phyloP scores from a whole-genome alignment of 2,329 filamentous ascomycete genomes.

The Fusarium sp. region DNA sequence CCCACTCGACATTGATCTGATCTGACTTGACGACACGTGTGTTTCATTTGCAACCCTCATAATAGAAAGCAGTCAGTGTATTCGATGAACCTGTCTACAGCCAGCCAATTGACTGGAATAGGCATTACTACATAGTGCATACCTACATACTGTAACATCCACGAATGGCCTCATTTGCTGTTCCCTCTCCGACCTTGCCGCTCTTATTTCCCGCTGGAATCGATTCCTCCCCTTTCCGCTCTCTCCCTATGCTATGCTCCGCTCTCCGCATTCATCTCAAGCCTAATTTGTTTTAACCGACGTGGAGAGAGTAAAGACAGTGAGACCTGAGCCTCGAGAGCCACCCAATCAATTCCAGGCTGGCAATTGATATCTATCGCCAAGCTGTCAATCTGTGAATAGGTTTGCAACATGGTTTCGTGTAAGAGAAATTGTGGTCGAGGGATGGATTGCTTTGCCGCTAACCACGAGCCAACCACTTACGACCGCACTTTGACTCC shows the following conservation, averaged over 20 bases:
- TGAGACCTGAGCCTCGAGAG: constrained; percentile 1
- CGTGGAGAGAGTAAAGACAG: constrained; percentile 14
- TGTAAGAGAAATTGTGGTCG: constrained; percentile 52
- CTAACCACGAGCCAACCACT: constrained; percentile 41
- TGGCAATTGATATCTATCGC: constrained; percentile 40
- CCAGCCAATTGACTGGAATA: constrained; percentile 25
- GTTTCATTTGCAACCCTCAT: constrained; percentile 9
- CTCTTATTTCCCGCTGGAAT: constrained; percentile 25
- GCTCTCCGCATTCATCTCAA: constrained; percentile 38
- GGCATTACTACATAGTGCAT: not conserved
- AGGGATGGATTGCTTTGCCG: constrained; percentile 37
- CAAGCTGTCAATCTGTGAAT: constrained; percentile 41
- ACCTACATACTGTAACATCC: not conserved
- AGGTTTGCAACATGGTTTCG: constrained; percentile 51
- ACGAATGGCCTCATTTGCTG: constrained; percentile 35
- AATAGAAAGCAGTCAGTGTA: constrained; percentile 25
- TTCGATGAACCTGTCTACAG: not conserved
- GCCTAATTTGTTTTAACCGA: constrained; percentile 41
- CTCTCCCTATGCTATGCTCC: constrained; percentile 13
- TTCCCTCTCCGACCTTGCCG: constrained; percentile 1
- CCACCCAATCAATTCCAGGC: constrained; percentile 41
- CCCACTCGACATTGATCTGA: constrained; percentile 27
- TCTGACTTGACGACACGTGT: constrained; percentile 24
- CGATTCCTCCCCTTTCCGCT: constrained; percentile 28
- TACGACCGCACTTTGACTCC: constrained; percentile 39